Conservation (phyloP, 1,139 yeast species). For the Saccharomyces hybrid region DNA sequence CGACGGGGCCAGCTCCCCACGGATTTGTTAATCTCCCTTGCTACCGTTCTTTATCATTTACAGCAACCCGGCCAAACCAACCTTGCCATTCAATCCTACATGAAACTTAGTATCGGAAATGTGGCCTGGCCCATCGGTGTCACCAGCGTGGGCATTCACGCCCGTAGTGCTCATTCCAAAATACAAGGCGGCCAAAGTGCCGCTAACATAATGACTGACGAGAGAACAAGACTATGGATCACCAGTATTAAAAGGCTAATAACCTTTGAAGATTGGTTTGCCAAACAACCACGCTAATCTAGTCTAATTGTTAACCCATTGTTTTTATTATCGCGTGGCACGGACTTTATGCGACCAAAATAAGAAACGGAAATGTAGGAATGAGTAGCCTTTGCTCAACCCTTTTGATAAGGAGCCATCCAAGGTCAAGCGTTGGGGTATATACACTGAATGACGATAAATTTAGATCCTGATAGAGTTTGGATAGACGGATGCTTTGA, state of each 20-base stretch:
- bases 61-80: slow-evolving; percentile 45
- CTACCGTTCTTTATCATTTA: slow-evolving; percentile 52
- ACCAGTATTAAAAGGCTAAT: slow-evolving; percentile 65
- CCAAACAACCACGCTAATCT: background rate
- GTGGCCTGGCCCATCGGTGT: slow-evolving; percentile 94
- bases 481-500: slow-evolving; percentile 99
- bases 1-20: slow-evolving; percentile 41
- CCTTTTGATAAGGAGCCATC: background rate
- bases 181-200: slow-evolving; percentile 32
- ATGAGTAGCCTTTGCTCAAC: background rate
- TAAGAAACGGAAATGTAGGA: background rate
- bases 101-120: slow-evolving; percentile 75
- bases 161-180: slow-evolving; percentile 50
- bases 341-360: background rate
- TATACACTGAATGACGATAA: slow-evolving; percentile 2
- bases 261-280: slow-evolving; percentile 41
- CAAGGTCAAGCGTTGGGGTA: background rate
- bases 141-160: slow-evolving; percentile 71
- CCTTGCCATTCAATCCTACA: slow-evolving; percentile 61
- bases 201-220: slow-evolving; percentile 76
- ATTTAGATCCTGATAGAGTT: slow-evolving; percentile 33
- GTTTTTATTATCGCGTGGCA: background rate
- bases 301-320: background rate
- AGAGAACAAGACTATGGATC: slow-evolving; percentile 69
- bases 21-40: slow-evolving; percentile 47